Percentiles rank a stretch among this genome's conserved stretches.
Conservation (phyloP, 805 yeast species). For the Wickerhamiella slavikovae region DNA sequence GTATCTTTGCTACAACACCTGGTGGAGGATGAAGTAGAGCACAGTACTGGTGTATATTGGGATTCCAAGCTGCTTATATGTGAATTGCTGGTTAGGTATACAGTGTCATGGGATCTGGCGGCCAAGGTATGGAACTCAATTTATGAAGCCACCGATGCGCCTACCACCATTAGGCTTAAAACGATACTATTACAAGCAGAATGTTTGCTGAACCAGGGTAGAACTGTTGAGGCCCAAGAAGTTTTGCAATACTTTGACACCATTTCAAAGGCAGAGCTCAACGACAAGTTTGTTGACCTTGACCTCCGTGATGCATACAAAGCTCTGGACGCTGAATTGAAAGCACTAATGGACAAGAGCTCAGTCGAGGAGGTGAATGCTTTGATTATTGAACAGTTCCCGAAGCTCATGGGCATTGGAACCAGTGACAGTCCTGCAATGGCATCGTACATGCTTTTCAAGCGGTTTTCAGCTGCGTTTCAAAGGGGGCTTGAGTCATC, state of each 20-base stretch:
- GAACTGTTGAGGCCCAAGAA: background rate
- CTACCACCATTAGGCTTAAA: background rate
- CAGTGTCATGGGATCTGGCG: background rate
- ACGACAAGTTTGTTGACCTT: background rate
- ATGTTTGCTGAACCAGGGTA: background rate
- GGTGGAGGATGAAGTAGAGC: background rate
- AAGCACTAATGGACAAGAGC: too few relatives aligned
- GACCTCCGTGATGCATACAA: too few relatives aligned
- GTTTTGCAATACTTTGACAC: background rate
- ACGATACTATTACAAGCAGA: conserved; percentile 1
- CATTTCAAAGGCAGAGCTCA: background rate
- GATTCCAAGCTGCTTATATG: background rate
- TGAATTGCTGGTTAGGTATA: conserved; percentile 1
- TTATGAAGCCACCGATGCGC: too few relatives aligned
- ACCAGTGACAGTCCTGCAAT: too few relatives aligned
- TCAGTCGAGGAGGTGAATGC: too few relatives aligned
- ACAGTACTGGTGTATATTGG: background rate
- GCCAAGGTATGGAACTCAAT: too few relatives aligned
- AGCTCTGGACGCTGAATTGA: too few relatives aligned
- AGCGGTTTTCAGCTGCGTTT: too few relatives aligned
- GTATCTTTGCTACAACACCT: background rate
- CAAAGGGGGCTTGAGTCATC: too few relatives aligned
- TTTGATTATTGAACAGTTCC: too few relatives aligned
- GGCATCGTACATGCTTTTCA: too few relatives aligned
- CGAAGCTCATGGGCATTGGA: too few relatives aligned